Evolutionary conservation across 1,284 basidiomycete genomes (phyloP), one percentile per base, ranked within the genome.

Genomic region (Ganoderma lingzhi): DNA sequence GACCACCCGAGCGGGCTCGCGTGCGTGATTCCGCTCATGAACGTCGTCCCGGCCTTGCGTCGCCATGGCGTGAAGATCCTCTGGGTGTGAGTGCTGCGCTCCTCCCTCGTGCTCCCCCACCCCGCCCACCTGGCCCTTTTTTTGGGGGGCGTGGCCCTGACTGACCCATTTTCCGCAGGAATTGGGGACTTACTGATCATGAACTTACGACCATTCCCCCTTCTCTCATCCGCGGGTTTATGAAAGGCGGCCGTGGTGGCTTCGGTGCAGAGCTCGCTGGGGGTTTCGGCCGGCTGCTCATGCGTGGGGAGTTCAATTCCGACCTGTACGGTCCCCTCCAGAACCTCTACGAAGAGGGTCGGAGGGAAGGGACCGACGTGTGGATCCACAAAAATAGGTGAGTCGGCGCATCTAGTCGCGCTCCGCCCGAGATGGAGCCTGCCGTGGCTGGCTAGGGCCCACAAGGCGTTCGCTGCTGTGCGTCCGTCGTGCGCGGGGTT

Each of bases 341-440:
- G 70, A 80, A 78, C 1, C 83, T 87, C 69, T 91, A 86, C 73
- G 71, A 86, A 67, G 82, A 85, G 65, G 90, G 90, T 9, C 80
- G 83, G 71, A 80, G 83, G 14, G 78, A 78, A 6, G 89, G 88
- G 0, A 88, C 88, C 28, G 90, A 92, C 78, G 82, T 89, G 65
- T 92, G 90, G 90, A 88, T 92, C 66, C 87, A 92, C 78, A 92
- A 92, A 79, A 92, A 91, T 77, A 81, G 90, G 89, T 88, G 53
- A 56, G 53, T 35, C 51, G 42, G 39, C 37, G 48, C 23, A 37
- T 41, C 15, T 35, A 6, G 42, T 8, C 35, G 41, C 15, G 39
- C 14, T 35, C 35, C 62, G 28, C 48, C 37, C 48, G 23, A 28
- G 10, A 12, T 30, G 23, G 48, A 28, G n/a, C 23, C 48, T 53